Evolutionary conservation across 768 basidiomycete species (phyloP).

Genomic region (Boletus reticulatus): DNA sequence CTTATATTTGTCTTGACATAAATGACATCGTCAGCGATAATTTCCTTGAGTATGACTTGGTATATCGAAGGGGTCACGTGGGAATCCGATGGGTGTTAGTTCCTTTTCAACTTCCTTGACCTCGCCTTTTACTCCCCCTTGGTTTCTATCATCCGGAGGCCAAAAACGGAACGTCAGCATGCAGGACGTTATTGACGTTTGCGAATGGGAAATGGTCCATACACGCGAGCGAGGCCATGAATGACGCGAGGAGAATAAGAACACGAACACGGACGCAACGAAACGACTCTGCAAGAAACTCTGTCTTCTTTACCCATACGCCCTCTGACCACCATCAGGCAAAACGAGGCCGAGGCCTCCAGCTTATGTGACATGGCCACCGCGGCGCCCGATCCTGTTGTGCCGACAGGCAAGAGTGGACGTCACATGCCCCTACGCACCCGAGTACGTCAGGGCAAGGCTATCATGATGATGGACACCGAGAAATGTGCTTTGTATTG

Average conservation of each 20-base stretch:
- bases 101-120: too few relatives aligned
- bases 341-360: conserved; percentile 93
- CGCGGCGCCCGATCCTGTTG: conserved; percentile 97
- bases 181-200: too few relatives aligned
- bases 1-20: conserved; percentile 94
- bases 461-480: not conserved
- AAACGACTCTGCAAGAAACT: conserved; percentile 93
- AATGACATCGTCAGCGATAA: conserved; percentile 94
- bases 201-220: too few relatives aligned
- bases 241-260: not conserved
- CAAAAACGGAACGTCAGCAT: conserved; percentile 25
- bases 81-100: conserved; percentile 95
- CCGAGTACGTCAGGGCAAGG: not conserved
- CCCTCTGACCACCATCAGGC: conserved; percentile 99
- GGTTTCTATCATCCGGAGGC: conserved; percentile 96
- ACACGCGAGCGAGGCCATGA: too few relatives aligned
- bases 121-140: conserved; percentile 99
- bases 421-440: conserved; percentile 73
- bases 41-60: conserved; percentile 96
- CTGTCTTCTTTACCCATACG: conserved; percentile 99
- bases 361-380: conserved; percentile 95
- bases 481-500: conserved; percentile 78
- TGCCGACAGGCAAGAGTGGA: conserved; percentile 88
- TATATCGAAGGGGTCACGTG: conserved; percentile 98
- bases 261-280: conserved; percentile 52